Percentiles rank a stretch among this genome's conserved stretches.
phyloP scores from a whole-genome alignment of 805 yeast species.

The Kluyveromyces nonfermentans region DNA sequence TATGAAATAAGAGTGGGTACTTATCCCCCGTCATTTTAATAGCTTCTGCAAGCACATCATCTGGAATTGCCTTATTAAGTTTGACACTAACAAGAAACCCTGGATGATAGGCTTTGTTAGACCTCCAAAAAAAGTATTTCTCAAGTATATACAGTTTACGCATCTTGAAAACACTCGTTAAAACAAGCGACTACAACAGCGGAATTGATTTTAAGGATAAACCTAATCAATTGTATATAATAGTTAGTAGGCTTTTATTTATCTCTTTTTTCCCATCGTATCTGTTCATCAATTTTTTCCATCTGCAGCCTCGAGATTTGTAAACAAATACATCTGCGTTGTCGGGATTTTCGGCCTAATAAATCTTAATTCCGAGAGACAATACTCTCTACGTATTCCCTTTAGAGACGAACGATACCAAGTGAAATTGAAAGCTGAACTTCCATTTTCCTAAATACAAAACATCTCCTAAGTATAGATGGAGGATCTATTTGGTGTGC shows the following conservation, averaged over 20 bases:
- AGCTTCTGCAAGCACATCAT: constrained; percentile 1
- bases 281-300: neutral
- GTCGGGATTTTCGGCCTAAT: neutral
- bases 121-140: constrained; percentile 1
- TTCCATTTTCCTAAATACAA: neutral
- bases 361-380: neutral
- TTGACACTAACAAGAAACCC: constrained; percentile 1
- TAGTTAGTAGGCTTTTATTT: neutral
- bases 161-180: too few species aligned
- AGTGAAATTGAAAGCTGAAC: neutral
- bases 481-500: neutral
- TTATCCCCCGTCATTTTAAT: neutral
- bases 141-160: neutral
- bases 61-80: constrained; percentile 3
- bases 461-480: neutral
- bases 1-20: neutral
- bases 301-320: neutral
- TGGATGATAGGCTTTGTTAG: neutral
- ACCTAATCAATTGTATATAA: too few species aligned
- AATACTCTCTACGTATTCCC: neutral
- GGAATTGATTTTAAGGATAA: too few species aligned
- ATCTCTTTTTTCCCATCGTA: neutral
- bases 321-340: neutral
- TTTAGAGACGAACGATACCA: too few species aligned
- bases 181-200: too few species aligned